Base-by-base conservation (phyloP, 2,329 filamentous ascomycete species). In the Plenodomus biglobosus region DNA sequence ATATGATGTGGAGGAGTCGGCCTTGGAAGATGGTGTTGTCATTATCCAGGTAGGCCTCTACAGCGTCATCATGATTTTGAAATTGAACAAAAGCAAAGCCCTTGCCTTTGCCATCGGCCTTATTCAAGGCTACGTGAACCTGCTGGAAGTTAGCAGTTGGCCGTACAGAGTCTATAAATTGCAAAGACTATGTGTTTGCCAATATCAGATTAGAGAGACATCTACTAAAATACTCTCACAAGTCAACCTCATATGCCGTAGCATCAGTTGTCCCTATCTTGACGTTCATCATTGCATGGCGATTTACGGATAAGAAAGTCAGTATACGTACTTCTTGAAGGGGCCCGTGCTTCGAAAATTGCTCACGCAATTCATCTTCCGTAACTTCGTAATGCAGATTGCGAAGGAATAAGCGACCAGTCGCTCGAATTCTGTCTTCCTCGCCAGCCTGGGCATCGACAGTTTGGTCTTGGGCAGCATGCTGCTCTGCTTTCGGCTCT, bases 201-300 rank as follows among this genome's bases (percentile, higher is more conserved):
- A 55, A 76, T 77, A 76, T 92, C 87, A 94, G 90, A 85, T 82
- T 78, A 80, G 87, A 90, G 85, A 92, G 88, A 90, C 89, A 96
- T 97, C 92, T 99, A 99, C 94, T 96, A 99, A 96, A 95, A 96
- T 94, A 88, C 83, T 90, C 86, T 91, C 86, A 86, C 87, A 58
- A 85, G 84, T 65, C 90, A 80, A 84, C 88, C 92, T 95, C 92
- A 97, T 79, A 80, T 90, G 88, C 90, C 51, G 77, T 80, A 65
- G 88, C 88, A 92, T 96, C 88, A 91, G 92, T 85, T 97, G 94
- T 97, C 94, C 94, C 94, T 97, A 97, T 97, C 94, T 85, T 67
- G 88, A 83, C 56, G 78, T 90, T 97, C 92, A 97, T 97, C 94
- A 92, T 82, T 74, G 52, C 58, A 52, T 51, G 40, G 44, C 42